Conservation (phyloP, 805 yeast genomes). For the Teunomyces lycoperdinae region DNA sequence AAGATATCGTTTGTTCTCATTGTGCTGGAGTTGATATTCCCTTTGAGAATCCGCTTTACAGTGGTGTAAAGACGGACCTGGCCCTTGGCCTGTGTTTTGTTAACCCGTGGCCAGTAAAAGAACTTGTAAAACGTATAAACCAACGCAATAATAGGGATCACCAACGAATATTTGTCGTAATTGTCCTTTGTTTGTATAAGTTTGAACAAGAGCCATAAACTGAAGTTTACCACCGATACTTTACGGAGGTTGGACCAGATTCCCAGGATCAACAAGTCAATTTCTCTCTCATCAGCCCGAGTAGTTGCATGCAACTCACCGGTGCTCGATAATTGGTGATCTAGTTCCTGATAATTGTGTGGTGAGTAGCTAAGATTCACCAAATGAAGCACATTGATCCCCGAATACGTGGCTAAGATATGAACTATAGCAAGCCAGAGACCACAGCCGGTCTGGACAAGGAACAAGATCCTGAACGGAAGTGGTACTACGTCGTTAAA, state of each 20-base stretch:
- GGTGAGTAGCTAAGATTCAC: slow-evolving; percentile 40
- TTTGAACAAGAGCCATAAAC: slow-evolving; percentile 22
- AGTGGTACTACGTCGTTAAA: slow-evolving; percentile 29
- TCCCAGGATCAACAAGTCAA: slow-evolving; percentile 29
- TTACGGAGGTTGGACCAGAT: slow-evolving; percentile 31
- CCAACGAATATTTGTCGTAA: background rate
- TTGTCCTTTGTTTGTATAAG: slow-evolving; percentile 3
- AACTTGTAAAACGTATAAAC: slow-evolving; percentile 17
- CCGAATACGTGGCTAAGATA: slow-evolving; percentile 30
- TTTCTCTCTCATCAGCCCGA: slow-evolving; percentile 30
- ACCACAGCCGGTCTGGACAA: slow-evolving; percentile 49
- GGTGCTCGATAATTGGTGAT: slow-evolving; percentile 12
- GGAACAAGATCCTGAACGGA: slow-evolving; percentile 45
- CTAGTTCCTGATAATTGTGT: slow-evolving; percentile 32
- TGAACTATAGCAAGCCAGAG: slow-evolving; percentile 51
- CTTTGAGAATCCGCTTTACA: slow-evolving; percentile 50
- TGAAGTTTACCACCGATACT: slow-evolving; percentile 20
- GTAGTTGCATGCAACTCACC: slow-evolving; percentile 34
- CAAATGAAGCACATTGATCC: slow-evolving; percentile 46
- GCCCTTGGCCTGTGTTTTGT: slow-evolving; percentile 31
- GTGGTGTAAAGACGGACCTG: slow-evolving; percentile 47
- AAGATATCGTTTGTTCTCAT: slow-evolving; percentile 77
- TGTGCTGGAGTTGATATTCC: slow-evolving; percentile 54
- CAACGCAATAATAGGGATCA: slow-evolving; percentile 32
- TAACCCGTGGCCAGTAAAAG: slow-evolving; percentile 28